These are phyloP conservation scores for Phytophthora lateralis DNA, from an alignment of 352 stramenopile genomes.

Conservation along the genomic window DNA sequence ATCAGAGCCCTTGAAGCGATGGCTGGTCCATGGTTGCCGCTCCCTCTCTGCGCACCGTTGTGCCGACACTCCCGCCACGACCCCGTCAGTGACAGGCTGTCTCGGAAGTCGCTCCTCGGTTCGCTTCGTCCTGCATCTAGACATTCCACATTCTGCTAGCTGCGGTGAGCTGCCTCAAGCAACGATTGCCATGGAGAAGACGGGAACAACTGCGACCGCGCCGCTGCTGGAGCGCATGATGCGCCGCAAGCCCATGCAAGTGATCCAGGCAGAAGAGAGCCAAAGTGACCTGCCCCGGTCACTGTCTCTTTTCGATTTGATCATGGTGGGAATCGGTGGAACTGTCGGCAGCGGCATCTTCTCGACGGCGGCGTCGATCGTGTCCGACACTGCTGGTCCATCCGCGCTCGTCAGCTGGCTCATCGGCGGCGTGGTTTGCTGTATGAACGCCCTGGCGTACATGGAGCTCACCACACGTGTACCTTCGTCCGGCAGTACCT, in stretches of 20 bases:
- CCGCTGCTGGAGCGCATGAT: conserved; percentile 42
- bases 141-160: conserved; percentile 33
- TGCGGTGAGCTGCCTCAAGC: conserved; percentile 13
- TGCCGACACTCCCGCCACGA: conserved; percentile 16
- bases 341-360: conserved; percentile 60
- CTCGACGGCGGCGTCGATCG: conserved; percentile 60
- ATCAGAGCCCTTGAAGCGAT: conserved; percentile 12
- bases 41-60: conserved; percentile 17
- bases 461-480: conserved; percentile 83
- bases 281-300: background rate
- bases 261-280: conserved; percentile 53
- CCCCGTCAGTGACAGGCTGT: conserved; percentile 1
- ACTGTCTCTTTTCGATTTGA: conserved; percentile 53
- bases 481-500: conserved; percentile 83
- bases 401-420: conserved; percentile 74
- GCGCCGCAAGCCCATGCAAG: conserved; percentile 51
- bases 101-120: conserved; percentile 3
- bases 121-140: conserved; percentile 2
- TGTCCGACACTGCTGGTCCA: conserved; percentile 75
- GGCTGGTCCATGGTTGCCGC: conserved; percentile 25
- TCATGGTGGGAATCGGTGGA: conserved; percentile 84
- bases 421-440: conserved; percentile 75
- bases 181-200: conserved; percentile 29
- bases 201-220: conserved; percentile 7
- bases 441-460: conserved; percentile 76